phyloP scores from a whole-genome alignment of 345 rosid genomes.

The Murraya koenigii region DNA sequence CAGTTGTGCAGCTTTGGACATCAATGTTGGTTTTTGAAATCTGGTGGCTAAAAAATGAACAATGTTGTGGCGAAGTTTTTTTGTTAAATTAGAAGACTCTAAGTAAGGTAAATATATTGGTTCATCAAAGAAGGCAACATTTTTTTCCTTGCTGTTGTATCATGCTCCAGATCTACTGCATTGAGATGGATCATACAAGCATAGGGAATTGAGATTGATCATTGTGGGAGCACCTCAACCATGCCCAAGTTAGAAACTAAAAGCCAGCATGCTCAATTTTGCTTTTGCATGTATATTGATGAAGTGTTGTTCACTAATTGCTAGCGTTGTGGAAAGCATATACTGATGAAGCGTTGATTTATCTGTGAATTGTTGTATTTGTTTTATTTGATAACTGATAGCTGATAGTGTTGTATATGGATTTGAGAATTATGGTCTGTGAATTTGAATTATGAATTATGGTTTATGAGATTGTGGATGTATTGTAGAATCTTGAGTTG shows the following conservation, averaged over 20 bases:
- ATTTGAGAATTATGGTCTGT: too few relatives aligned
- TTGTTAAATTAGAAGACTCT: conserved; percentile 35
- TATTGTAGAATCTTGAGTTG: too few relatives aligned
- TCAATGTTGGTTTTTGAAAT: conserved; percentile 40
- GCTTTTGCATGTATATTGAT: too few relatives aligned
- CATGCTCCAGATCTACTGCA: background rate
- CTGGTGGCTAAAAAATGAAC: conserved; percentile 39
- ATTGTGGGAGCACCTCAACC: background rate
- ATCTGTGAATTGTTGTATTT: too few relatives aligned
- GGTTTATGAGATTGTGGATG: too few relatives aligned
- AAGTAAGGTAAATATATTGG: conserved; percentile 36
- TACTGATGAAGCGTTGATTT: too few relatives aligned
- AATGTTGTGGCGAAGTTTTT: conserved; percentile 28
- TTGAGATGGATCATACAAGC: background rate
- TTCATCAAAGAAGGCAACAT: conserved; percentile 64
- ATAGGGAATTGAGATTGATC: background rate
- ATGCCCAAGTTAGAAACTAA: background rate
- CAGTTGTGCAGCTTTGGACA: too few relatives aligned
- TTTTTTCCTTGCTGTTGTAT: background rate
- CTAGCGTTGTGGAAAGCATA: too few relatives aligned
- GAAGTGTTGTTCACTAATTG: too few relatives aligned
- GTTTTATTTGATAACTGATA: too few relatives aligned
- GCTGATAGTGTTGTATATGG: too few relatives aligned
- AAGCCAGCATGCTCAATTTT: background rate
- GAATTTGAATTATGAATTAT: too few relatives aligned